Evolutionary conservation across 495 filamentous ascomycete species (phyloP).

Genomic region (Aspergillus funiculosus): DNA sequence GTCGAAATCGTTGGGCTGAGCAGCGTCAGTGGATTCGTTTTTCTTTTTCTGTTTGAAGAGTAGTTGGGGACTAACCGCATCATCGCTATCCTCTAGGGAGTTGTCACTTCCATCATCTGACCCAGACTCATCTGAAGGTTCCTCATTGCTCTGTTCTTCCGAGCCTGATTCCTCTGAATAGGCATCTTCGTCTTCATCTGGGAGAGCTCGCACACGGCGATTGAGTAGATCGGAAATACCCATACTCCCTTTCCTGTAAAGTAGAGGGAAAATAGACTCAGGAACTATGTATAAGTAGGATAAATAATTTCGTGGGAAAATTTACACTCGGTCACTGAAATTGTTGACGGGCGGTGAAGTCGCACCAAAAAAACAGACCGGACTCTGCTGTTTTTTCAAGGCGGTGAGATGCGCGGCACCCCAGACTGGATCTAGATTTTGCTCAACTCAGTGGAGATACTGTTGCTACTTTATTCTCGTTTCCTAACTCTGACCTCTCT

Average conservation of each 20-base stretch:
- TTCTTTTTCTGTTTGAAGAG: too few relatives aligned
- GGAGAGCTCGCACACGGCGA: constrained; percentile 53
- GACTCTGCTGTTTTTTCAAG: constrained; percentile 9
- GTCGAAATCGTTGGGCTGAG: constrained; percentile 22
- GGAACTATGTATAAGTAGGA: background rate
- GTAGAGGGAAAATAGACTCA: background rate
- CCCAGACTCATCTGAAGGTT: constrained; percentile 20
- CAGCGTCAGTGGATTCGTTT: background rate
- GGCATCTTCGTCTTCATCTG: constrained; percentile 50
- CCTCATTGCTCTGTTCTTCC: constrained; percentile 22
- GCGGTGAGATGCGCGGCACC: constrained; percentile 14
- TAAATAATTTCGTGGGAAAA: background rate
- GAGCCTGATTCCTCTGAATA: constrained; percentile 29
- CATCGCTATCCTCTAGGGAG: constrained; percentile 15
- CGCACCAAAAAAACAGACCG: constrained; percentile 11
- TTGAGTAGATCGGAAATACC: constrained; percentile 48
- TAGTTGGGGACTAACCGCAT: constrained; percentile 14
- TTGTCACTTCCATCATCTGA: constrained; percentile 15
- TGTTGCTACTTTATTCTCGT: too few relatives aligned
- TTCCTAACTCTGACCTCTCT: background rate
- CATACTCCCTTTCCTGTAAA: constrained; percentile 25
- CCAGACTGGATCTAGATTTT: constrained; percentile 12
- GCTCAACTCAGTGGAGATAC: background rate
- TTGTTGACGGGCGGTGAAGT: constrained; percentile 15
- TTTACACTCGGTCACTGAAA: background rate